These are phyloP conservation scores for Podila horticola DNA, from an alignment of 192 early-diverging fungal species.

Conservation along the genomic window DNA sequence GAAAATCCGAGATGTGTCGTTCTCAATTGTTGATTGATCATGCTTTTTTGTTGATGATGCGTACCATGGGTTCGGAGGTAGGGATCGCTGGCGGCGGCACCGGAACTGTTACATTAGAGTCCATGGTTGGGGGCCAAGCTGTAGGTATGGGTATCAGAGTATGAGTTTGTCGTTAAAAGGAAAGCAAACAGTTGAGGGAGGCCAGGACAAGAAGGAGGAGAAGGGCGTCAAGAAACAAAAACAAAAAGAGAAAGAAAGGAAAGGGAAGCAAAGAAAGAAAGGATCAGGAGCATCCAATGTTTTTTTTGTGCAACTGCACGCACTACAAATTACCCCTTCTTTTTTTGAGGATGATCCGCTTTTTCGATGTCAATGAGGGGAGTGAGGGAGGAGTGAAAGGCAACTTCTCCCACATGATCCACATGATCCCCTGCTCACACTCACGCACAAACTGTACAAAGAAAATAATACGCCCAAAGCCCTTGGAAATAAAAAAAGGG, in stretches of 20 bases:
- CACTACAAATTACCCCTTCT: neutral
- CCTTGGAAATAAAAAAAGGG: neutral
- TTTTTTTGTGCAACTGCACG: neutral
- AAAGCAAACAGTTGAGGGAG: neutral
- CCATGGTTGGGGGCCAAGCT: conserved; percentile 7
- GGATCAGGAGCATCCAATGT: no score
- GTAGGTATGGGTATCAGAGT: neutral
- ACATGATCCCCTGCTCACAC: neutral
- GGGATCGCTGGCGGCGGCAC: conserved; percentile 7
- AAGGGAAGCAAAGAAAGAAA: neutral
- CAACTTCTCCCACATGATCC: neutral
- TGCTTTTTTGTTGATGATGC: neutral
- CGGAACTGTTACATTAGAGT: conserved; percentile 20
- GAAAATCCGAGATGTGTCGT: neutral
- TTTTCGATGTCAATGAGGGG: neutral
- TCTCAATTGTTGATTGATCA: neutral
- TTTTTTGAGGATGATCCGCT: neutral
- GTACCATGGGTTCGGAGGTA: conserved; percentile 31
- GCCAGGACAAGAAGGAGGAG: neutral
- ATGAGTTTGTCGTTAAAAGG: neutral
- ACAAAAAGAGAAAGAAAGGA: conserved; percentile 1
- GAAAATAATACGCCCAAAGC: neutral
- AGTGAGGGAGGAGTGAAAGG: neutral
- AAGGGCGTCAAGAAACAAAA: neutral
- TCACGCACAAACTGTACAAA: neutral